Conservation (phyloP, 768 basidiomycete genomes). For the Macrolepiota albuminosa region DNA sequence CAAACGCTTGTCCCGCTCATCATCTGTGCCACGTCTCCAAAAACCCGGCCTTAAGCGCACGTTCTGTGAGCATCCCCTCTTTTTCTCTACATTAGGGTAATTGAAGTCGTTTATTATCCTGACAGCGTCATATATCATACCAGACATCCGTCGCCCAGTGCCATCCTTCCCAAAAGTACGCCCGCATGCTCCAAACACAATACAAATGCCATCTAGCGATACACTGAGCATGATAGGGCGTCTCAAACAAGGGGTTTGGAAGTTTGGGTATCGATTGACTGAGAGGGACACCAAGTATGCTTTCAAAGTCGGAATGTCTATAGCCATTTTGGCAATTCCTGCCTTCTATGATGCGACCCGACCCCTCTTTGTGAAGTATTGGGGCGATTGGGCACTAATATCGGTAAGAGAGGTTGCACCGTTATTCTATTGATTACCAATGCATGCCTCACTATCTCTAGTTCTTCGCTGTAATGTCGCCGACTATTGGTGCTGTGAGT, state of each 20-base stretch:
- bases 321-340: conserved; percentile 77
- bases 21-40: not conserved
- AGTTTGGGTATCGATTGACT: conserved; percentile 54
- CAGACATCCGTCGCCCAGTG: conserved; percentile 40
- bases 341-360: conserved; percentile 83
- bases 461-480: conserved; percentile 91
- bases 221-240: conserved; percentile 58
- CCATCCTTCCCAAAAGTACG: conserved; percentile 77
- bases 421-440: conserved; percentile 1
- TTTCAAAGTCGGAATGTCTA: conserved; percentile 81
- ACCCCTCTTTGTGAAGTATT: conserved; percentile 72
- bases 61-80: conserved; percentile 32
- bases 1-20: conserved; percentile 1
- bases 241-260: conserved; percentile 70
- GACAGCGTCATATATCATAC: conserved; percentile 50
- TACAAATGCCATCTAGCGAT: conserved; percentile 67
- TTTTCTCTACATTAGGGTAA: not conserved
- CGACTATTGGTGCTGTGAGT: conserved; percentile 79
- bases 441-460: conserved; percentile 19
- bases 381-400: conserved; percentile 95
- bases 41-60: conserved; percentile 19
- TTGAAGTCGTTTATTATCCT: not conserved
- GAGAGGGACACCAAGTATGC: conserved; percentile 84
- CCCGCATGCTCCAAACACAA: conserved; percentile 82
- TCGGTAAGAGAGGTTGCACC: conserved; percentile 50